phyloP scores from a whole-genome alignment of 2,329 filamentous ascomycete genomes.

The Nigrograna mackinnonii region DNA sequence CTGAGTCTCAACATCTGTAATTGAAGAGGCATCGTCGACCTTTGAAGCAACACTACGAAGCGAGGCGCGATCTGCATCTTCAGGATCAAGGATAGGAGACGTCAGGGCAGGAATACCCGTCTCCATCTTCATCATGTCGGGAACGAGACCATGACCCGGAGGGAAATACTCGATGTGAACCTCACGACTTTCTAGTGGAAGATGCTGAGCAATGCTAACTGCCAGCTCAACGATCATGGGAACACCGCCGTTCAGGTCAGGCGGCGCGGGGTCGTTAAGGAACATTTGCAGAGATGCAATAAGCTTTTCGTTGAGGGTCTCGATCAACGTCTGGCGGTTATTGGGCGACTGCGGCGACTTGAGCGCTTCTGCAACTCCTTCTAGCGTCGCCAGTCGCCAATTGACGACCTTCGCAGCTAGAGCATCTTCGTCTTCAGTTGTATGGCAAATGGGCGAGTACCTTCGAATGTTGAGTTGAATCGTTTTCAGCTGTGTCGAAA shows the following conservation, averaged over 20 bases:
- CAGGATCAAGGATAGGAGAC: conserved; percentile 45
- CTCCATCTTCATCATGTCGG: conserved; percentile 85
- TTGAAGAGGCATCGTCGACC: conserved; percentile 28
- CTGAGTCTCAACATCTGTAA: conserved; percentile 32
- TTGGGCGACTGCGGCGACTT: conserved; percentile 67
- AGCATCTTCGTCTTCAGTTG: conserved; percentile 86
- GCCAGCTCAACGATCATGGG: conserved; percentile 93
- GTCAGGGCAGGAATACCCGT: conserved; percentile 52
- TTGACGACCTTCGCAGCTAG: conserved; percentile 84
- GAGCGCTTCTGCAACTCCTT: conserved; percentile 78
- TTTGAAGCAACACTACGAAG: conserved; percentile 36
- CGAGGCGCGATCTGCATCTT: conserved; percentile 46
- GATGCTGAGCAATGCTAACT: conserved; percentile 79
- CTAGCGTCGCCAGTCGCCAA: conserved; percentile 91
- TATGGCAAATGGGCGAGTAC: conserved; percentile 72
- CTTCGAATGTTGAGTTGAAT: conserved; percentile 87
- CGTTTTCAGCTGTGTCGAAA: conserved; percentile 79
- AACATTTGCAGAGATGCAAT: conserved; percentile 74
- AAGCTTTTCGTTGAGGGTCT: conserved; percentile 66
- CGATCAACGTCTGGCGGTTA: conserved; percentile 63
- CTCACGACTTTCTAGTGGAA: conserved; percentile 89
- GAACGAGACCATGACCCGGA: conserved; percentile 72
- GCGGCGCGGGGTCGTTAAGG: conserved; percentile 74
- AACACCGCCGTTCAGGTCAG: conserved; percentile 84
- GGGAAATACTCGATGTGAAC: conserved; percentile 84